phyloP scores from a whole-genome alignment of 768 basidiomycete genomes.

The Pulveroboletus frians region DNA sequence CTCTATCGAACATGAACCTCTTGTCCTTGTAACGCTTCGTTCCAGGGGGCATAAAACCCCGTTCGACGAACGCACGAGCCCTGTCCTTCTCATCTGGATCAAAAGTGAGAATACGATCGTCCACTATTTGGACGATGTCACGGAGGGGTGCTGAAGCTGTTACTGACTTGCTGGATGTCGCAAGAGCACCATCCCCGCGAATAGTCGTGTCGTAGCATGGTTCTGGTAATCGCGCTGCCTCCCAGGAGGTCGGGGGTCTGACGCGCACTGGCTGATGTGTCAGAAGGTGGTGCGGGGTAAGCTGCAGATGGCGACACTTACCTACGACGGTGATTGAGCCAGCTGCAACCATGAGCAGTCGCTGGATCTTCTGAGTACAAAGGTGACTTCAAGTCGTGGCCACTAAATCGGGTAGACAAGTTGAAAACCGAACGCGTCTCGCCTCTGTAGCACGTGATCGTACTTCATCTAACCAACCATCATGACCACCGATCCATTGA shows the following conservation, averaged over 20 bases:
- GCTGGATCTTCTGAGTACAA: slow-evolving; percentile 3
- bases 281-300: not conserved
- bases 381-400: not conserved
- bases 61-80: slow-evolving; percentile 73
- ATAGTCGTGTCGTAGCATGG: slow-evolving; percentile 64
- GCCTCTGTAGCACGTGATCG: slow-evolving; percentile 27
- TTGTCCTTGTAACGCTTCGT: slow-evolving; percentile 95
- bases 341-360: slow-evolving; percentile 62
- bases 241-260: slow-evolving; percentile 80
- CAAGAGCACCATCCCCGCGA: slow-evolving; percentile 82
- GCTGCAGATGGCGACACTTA: slow-evolving; percentile 24
- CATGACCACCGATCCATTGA: slow-evolving; percentile 23
- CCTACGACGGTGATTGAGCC: slow-evolving; percentile 88
- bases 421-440: slow-evolving; percentile 31
- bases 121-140: slow-evolving; percentile 82
- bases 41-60: slow-evolving; percentile 79
- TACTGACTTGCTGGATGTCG: slow-evolving; percentile 53
- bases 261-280: slow-evolving; percentile 65
- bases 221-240: slow-evolving; percentile 80
- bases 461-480: slow-evolving; percentile 12
- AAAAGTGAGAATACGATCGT: slow-evolving; percentile 92
- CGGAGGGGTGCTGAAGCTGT: slow-evolving; percentile 55
- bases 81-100: slow-evolving; percentile 91
- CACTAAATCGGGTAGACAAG: slow-evolving; percentile 5
- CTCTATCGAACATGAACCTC: slow-evolving; percentile 94